Percentiles rank a stretch among this genome's conserved stretches.
phyloP scores from a whole-genome alignment of 2,329 filamentous ascomycete genomes.

The Akanthomyces lecanii region DNA sequence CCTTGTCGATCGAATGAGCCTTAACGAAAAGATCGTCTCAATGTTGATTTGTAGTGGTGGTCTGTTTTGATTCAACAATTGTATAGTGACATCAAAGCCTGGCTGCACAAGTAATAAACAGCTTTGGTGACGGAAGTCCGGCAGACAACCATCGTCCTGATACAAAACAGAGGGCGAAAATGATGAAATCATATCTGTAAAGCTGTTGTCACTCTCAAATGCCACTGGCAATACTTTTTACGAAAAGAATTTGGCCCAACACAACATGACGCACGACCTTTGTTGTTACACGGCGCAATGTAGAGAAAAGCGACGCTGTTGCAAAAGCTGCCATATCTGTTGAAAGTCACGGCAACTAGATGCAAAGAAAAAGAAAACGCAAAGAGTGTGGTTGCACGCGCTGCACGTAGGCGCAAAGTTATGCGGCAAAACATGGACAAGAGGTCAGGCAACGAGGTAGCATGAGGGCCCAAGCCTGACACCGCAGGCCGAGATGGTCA shows the following conservation, averaged over 20 bases:
- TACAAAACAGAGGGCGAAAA: not conserved
- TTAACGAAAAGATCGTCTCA: not conserved
- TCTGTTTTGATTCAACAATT: not conserved
- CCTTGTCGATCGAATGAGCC: not conserved
- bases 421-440: not conserved
- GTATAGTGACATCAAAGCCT: not conserved
- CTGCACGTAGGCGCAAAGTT: not conserved
- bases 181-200: not conserved
- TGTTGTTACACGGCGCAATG: not conserved
- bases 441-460: not conserved
- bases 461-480: not conserved
- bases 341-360: not conserved
- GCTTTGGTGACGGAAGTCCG: not conserved
- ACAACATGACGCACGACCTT: not conserved
- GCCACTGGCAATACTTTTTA: not conserved
- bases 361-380: not conserved
- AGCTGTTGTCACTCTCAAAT: not conserved
- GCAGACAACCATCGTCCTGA: not conserved
- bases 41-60: not conserved
- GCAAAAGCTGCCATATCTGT: not conserved
- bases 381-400: not conserved
- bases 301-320: not conserved
- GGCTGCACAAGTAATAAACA: not conserved
- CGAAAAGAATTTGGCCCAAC: not conserved
- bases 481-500: not conserved